Percentiles rank a stretch among this genome's conserved stretches.
These are phyloP conservation scores for Porcisia hertigi DNA, from an alignment of 208 protist genomes.

Conservation along the genomic window DNA sequence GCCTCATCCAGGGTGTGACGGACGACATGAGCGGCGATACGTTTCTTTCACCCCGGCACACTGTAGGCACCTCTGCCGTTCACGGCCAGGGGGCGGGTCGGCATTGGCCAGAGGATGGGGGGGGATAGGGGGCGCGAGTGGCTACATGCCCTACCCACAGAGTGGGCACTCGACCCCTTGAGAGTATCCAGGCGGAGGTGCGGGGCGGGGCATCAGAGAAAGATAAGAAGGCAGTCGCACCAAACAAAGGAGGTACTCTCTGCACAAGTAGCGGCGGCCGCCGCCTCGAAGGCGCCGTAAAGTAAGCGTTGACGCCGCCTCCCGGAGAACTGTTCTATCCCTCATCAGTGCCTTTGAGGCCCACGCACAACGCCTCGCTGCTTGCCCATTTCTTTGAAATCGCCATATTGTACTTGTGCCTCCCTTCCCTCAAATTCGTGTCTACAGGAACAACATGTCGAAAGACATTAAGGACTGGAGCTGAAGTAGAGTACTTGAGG, in stretches of 20 bases:
- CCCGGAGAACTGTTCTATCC: not conserved
- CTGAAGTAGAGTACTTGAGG: not conserved
- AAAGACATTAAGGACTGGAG: conserved; percentile 1
- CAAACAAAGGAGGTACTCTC: not conserved
- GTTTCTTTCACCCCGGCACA: not conserved
- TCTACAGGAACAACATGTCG: not conserved
- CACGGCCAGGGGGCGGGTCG: not conserved
- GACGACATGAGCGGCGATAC: not conserved
- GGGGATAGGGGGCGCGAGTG: not conserved
- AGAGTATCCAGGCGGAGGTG: not conserved
- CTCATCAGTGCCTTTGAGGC: not conserved
- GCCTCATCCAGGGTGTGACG: not conserved
- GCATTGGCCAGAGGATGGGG: too few species aligned
- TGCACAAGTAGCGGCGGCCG: not conserved
- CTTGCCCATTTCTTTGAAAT: not conserved
- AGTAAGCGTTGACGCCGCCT: not conserved
- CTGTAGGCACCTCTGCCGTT: not conserved
- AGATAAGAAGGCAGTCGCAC: not conserved
- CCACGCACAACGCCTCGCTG: not conserved
- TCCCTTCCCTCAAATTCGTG: not conserved
- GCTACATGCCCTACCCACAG: not conserved
- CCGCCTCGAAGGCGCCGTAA: not conserved
- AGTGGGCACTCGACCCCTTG: not conserved
- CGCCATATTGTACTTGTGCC: not conserved
- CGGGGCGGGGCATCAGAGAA: not conserved